These are phyloP conservation scores for Pythium pyrilobum DNA, from an alignment of 352 stramenopile genomes.

Conservation along the genomic window DNA sequence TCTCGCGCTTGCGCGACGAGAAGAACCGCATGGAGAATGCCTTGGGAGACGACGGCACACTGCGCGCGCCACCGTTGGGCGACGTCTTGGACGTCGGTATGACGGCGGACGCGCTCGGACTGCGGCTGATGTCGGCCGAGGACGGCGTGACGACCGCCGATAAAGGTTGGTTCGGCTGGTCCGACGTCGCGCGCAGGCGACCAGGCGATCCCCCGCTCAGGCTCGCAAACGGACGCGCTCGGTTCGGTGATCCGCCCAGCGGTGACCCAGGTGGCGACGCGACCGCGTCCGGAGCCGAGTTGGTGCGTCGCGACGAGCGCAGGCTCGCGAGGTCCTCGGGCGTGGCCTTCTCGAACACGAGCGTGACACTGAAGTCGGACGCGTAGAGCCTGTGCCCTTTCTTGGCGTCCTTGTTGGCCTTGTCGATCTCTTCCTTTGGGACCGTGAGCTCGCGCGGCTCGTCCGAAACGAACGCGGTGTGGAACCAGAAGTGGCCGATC, in stretches of 20 bases:
- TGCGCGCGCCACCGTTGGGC: not conserved
- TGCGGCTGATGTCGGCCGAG: not conserved
- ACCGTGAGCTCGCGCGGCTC: conserved; percentile 32
- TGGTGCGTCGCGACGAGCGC: conserved; percentile 2
- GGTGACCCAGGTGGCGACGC: not conserved
- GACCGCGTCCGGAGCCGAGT: conserved; percentile 6
- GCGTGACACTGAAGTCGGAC: conserved; percentile 38
- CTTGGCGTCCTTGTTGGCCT: conserved; percentile 62
- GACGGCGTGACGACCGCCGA: not conserved
- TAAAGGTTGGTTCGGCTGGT: not conserved
- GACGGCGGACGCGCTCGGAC: conserved; percentile 3
- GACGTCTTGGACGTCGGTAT: conserved; percentile 1
- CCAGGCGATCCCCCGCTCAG: conserved; percentile 1
- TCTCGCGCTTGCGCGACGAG: conserved; percentile 2
- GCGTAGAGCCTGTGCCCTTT: conserved; percentile 61
- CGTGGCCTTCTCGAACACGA: conserved; percentile 40
- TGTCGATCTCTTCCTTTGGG: conserved; percentile 65
- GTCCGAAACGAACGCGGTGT: conserved; percentile 57
- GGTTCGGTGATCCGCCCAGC: not conserved
- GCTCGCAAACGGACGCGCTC: conserved; percentile 15
- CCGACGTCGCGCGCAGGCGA: conserved; percentile 6
- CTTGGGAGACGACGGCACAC: conserved; percentile 13
- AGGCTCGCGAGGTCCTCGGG: conserved; percentile 21
- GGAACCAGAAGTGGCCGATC: conserved; percentile 73
- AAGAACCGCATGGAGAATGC: conserved; percentile 15